Base-by-base conservation (phyloP, 2,329 filamentous ascomycete species). In the Dissoconium aciculare region DNA sequence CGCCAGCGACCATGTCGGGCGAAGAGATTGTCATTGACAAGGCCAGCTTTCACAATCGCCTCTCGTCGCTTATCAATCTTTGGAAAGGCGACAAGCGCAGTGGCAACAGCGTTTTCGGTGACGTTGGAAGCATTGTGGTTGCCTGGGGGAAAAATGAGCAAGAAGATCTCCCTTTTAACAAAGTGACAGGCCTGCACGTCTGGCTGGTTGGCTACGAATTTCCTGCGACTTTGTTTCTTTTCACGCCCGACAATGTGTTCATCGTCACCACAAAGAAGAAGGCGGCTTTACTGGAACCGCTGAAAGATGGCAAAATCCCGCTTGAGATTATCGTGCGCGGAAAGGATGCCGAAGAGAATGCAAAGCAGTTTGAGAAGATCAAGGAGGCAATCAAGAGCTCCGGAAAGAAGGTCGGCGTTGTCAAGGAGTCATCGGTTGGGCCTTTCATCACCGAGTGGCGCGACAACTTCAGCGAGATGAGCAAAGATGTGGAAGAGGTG, bases 121-220 rank as follows among this genome's bases (percentile, higher is more conserved):
- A 85, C 52, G 85, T 74, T 43, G 74, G 76, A 42, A 92, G 87
- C 37, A 81, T 98, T 49, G 64, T 89, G 47, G 71, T 94, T 37
- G 69, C 91, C 54, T 89, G 94, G 71, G 89, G 89, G 58, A 98
- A 94, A 65, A 84, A 84, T 41, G 83, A 89, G 51, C n/a, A n/a
- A n/a, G 85, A 94, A 50, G 69, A 72, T 25, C 78, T 77, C 40
- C 76, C 78, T 48, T 93, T 92, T 49, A 75, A 87, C 59, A 98
- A 98, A 67, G 92, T 85, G 51, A 93, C 93, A 57, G 84, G 89
- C 13, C 78, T 94, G 59, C 89, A 95, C 64, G 92, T 95, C 59
- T 98, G 91, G 91, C 69, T 98, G 33, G 71, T 98, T 39, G 89
- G 89, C 49, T 98, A 98, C 65, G 89, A 98, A 57, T 98, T 98